These are phyloP conservation scores for Dalbergia cochinchinensis DNA, from an alignment of 306 rosid genomes.

Conservation along the genomic window DNA sequence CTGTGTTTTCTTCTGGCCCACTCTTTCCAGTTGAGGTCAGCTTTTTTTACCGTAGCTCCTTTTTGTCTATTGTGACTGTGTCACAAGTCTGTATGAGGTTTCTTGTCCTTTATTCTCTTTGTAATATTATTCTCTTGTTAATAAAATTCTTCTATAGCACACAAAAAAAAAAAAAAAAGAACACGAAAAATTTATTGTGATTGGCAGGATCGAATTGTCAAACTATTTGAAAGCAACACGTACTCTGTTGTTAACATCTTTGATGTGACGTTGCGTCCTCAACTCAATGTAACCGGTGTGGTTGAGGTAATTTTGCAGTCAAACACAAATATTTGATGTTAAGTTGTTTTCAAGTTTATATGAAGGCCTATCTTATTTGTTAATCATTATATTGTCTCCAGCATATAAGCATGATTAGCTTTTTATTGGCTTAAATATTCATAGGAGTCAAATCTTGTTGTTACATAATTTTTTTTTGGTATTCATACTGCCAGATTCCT, in stretches of 20 bases:
- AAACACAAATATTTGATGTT: conserved; percentile 15
- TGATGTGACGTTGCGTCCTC: conserved; percentile 93
- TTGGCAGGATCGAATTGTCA: conserved; percentile 84
- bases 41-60: conserved; percentile 34
- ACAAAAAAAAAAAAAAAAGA: too few species aligned
- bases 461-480: conserved; percentile 24
- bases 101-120: too few species aligned
- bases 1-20: conserved; percentile 66
- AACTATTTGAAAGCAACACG: conserved; percentile 87
- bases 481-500: conserved; percentile 69
- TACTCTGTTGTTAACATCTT: conserved; percentile 94
- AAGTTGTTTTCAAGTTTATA: neutral
- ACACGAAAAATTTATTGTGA: conserved; percentile 2
- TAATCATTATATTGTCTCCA: conserved; percentile 31
- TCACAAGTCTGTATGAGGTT: conserved; percentile 6
- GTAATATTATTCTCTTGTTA: too few species aligned
- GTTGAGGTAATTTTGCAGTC: conserved; percentile 75
- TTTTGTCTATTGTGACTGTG: conserved; percentile 20
- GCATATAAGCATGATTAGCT: conserved; percentile 9
- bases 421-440: conserved; percentile 10
- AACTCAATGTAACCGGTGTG: conserved; percentile 87
- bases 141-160: too few species aligned
- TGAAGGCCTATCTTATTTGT: conserved; percentile 24
- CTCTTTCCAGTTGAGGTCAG: conserved; percentile 92
- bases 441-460: conserved; percentile 17